Percentiles rank a stretch among this genome's conserved stretches.
These are phyloP conservation scores for Talaromyces rugulosus DNA, from an alignment of 2,329 filamentous ascomycete species.

Conservation along the genomic window DNA sequence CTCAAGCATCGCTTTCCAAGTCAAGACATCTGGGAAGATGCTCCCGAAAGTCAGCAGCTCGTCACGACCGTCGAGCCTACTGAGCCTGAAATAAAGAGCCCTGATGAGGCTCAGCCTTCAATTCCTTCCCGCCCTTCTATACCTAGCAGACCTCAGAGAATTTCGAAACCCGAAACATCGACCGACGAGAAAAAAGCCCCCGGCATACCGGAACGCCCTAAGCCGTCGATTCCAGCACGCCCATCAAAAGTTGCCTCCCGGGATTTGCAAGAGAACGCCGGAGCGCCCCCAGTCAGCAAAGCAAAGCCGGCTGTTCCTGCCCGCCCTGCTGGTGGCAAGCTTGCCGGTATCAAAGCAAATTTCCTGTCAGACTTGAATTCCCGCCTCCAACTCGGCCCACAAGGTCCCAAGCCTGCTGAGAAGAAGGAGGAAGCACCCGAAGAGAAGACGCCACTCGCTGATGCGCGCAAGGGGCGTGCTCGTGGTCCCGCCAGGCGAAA, in stretches of 20 bases:
- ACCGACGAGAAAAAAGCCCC: constrained; percentile 50
- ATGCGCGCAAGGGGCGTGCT: constrained; percentile 86
- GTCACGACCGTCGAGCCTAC: constrained; percentile 62
- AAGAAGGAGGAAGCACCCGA: constrained; percentile 53
- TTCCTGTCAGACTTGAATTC: constrained; percentile 94
- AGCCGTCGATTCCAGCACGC: constrained; percentile 63
- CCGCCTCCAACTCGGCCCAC: constrained; percentile 80
- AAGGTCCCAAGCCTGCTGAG: constrained; percentile 70
- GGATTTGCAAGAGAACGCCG: constrained; percentile 25
- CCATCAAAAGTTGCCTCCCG: constrained; percentile 51
- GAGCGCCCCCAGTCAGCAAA: constrained; percentile 50
- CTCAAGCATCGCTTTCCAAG: constrained; percentile 75
- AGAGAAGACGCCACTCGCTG: constrained; percentile 74
- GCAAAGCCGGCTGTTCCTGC: constrained; percentile 80
- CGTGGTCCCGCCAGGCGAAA: constrained; percentile 78
- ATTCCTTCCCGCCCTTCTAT: constrained; percentile 25
- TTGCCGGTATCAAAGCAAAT: constrained; percentile 82
- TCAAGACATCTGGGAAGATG: constrained; percentile 91
- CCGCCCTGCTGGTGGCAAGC: constrained; percentile 76
- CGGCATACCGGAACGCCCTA: constrained; percentile 54
- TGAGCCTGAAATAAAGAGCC: constrained; percentile 45
- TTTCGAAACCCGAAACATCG: constrained; percentile 32
- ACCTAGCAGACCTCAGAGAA: constrained; percentile 25
- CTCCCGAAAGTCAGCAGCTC: constrained; percentile 74
- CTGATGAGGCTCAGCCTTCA: constrained; percentile 28